Conservation (phyloP, 768 basidiomycete genomes). For the Collybiopsis luxurians region DNA sequence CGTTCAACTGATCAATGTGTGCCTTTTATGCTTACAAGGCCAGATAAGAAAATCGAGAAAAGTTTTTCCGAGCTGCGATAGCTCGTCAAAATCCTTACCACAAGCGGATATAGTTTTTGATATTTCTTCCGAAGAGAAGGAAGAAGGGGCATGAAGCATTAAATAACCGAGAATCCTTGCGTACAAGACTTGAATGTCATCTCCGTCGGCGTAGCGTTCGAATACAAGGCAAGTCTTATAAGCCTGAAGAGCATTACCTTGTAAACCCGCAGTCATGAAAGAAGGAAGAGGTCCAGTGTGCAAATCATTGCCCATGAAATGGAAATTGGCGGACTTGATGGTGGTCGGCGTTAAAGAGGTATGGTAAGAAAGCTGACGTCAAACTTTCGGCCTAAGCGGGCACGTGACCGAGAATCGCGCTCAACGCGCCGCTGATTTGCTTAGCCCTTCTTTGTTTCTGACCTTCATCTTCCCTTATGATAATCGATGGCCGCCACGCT, state of each 20-base stretch:
- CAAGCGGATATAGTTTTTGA: constrained; percentile 2
- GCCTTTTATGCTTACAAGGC: background rate
- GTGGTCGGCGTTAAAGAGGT: too few relatives aligned
- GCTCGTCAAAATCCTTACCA: background rate
- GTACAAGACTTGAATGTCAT: background rate
- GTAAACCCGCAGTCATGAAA: background rate
- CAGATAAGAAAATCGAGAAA: background rate
- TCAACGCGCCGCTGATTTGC: too few relatives aligned
- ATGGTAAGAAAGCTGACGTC: too few relatives aligned
- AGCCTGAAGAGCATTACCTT: background rate
- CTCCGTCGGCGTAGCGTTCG: background rate
- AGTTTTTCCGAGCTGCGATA: background rate
- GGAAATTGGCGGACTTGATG: too few relatives aligned
- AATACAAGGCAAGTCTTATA: background rate
- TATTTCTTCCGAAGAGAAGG: background rate
- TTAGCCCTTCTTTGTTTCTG: background rate
- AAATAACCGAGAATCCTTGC: constrained; percentile 13
- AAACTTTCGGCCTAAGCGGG: too few relatives aligned
- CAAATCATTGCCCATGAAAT: too few relatives aligned
- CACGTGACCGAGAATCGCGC: too few relatives aligned
- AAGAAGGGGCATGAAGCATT: constrained; percentile 8
- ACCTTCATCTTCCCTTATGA: background rate
- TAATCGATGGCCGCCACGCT: constrained; percentile 30
- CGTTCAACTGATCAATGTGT: too few relatives aligned
- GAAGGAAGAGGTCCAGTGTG: background rate